Evolutionary conservation across 2,329 filamentous ascomycete genomes (phyloP).

Genomic region (Fusarium sp.): DNA sequence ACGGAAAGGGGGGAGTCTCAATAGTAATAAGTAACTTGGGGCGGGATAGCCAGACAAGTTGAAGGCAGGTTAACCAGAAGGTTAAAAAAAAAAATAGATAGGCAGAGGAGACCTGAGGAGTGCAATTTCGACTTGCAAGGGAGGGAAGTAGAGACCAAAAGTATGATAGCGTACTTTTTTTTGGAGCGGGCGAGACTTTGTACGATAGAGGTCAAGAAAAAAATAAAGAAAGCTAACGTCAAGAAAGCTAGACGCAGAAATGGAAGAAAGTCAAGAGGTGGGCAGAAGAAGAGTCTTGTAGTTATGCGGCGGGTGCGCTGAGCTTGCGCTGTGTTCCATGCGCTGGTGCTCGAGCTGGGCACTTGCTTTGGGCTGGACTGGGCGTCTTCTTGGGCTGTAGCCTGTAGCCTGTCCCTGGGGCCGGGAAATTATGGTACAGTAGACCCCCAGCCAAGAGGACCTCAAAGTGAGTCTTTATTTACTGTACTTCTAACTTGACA

Average conservation of each 20-base stretch:
- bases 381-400: conserved; percentile 38
- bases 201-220: conserved; percentile 14
- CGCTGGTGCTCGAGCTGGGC: conserved; percentile 18
- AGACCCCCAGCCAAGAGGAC: conserved; percentile 39
- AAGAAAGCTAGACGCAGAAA: conserved; percentile 38
- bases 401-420: conserved; percentile 9
- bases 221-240: conserved; percentile 34
- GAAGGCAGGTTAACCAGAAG: conserved; percentile 15
- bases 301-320: conserved; percentile 29
- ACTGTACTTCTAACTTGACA: conserved; percentile 33
- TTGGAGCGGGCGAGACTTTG: conserved; percentile 38
- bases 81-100: conserved; percentile 37
- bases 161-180: conserved; percentile 38
- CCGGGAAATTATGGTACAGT: conserved; percentile 48
- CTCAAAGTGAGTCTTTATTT: conserved; percentile 35
- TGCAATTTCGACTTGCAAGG: conserved; percentile 40
- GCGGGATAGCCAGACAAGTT: conserved; percentile 1
- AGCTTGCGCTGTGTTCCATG: conserved; percentile 15
- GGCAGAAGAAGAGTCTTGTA: conserved; percentile 39
- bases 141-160: conserved; percentile 26
- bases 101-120: conserved; percentile 30
- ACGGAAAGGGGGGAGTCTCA: conserved; percentile 43
- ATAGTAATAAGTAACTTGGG: conserved; percentile 44
- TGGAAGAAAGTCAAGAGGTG: conserved; percentile 19
- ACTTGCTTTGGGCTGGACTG: conserved; percentile 7